Base-by-base conservation (phyloP, 2,329 filamentous ascomycete species). In the Claviceps paspali region DNA sequence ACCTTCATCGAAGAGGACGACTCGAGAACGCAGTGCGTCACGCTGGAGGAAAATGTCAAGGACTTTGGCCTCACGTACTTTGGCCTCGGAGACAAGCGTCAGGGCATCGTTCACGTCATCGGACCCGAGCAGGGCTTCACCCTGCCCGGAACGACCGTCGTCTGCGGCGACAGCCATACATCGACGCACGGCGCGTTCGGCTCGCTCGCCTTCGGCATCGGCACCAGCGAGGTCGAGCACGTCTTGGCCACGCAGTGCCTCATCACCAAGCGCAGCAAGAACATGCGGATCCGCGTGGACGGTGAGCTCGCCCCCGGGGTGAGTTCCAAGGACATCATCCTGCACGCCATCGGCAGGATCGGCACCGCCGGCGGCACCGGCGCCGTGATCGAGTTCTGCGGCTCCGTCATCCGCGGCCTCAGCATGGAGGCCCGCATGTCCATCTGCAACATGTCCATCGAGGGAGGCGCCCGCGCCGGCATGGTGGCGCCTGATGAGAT, bases 361-460 rank as follows among this genome's bases (percentile, higher is more conserved):
- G 91, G 91, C 51, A 96, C 91, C 18, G 91, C 91, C 43, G 91
- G 88, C 57, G 91, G 91, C 49, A 96, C 81, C 39, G 87, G 88
- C 43, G 79, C 82, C 37, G 91, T 96, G 46, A 95, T 98, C 51
- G 91, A 98, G 65, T 98, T 88, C 67, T 94, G 86, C 55, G 91
- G 91, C 42, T 94, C 87, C 36, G 84, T 91, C 43, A 95, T 98
- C 55, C 78, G 85, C 49, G 65, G 63, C 43, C 68, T 96, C 50
- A 93, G 84, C 61, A 94, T 98, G 75, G 91, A 96, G 62, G 91
- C 88, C 30, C 78, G 91, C 48, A 96, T 98, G 91, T 95, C 87
- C 45, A 93, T 98, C 57, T 96, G 91, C 68, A 98, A 98, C 67
- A 96, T 96, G 91, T 86, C 87, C 11, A 95, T 96, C 49, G 91